These are phyloP conservation scores for Polysphondylium violaceum DNA, from an alignment of 78 protist species.

Conservation along the genomic window DNA sequence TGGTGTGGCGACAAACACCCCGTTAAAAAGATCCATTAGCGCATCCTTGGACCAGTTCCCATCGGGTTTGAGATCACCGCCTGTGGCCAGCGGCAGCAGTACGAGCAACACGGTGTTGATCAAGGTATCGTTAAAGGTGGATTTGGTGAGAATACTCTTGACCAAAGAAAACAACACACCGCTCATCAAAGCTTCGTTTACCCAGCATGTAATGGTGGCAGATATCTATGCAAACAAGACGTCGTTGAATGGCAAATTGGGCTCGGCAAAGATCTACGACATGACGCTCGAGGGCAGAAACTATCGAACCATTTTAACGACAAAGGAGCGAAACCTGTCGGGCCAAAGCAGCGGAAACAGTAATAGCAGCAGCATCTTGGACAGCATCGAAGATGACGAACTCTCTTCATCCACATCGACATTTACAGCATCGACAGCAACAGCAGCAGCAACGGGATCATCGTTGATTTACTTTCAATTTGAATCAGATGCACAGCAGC, in stretches of 20 bases:
- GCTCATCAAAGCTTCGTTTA: constrained; percentile 52
- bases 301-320: constrained; percentile 63
- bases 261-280: constrained; percentile 39
- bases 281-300: constrained; percentile 74
- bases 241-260: constrained; percentile 8
- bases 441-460: not conserved
- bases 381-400: constrained; percentile 7
- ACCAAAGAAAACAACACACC: constrained; percentile 56
- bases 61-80: too few relatives aligned
- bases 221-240: constrained; percentile 20
- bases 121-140: not conserved
- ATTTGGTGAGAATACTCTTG: constrained; percentile 46
- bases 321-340: constrained; percentile 43
- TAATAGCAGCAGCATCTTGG: not conserved
- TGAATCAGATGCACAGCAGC: constrained; percentile 39
- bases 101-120: too few relatives aligned
- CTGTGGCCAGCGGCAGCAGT: too few relatives aligned
- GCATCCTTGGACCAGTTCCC: too few relatives aligned
- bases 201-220: not conserved
- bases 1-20: too few relatives aligned
- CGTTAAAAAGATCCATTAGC: too few relatives aligned
- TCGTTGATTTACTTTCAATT: constrained; percentile 54
- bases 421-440: not conserved
- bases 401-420: not conserved
- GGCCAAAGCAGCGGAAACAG: not conserved